A percentile compares a stretch with the other conserved stretches of the same genome.
These are phyloP conservation scores for Globisporangium recalcitrans DNA, from an alignment of 352 stramenopile species.

Conservation along the genomic window DNA sequence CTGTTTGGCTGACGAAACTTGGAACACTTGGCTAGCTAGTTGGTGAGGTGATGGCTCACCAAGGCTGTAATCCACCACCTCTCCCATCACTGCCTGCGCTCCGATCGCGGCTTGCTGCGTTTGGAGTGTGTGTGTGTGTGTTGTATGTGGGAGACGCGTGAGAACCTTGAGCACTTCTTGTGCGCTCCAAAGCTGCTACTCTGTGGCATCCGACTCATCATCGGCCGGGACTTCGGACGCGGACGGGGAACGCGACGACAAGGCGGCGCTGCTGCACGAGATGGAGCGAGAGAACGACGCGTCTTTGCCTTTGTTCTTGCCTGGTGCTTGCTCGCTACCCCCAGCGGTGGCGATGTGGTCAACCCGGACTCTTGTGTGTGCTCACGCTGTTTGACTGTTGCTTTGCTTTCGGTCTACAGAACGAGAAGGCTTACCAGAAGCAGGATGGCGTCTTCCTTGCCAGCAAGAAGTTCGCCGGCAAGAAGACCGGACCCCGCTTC, in stretches of 20 bases:
- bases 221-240: slow-evolving; percentile 22
- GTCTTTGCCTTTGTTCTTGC: not conserved
- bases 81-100: not conserved
- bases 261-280: not conserved
- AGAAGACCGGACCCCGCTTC: slow-evolving; percentile 95
- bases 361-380: slow-evolving; percentile 5
- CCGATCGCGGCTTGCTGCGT: not conserved
- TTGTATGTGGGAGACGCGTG: slow-evolving; percentile 17
- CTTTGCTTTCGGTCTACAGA: slow-evolving; percentile 46
- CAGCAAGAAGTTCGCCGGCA: slow-evolving; percentile 93
- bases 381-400: slow-evolving; percentile 5
- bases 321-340: not conserved
- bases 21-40: slow-evolving; percentile 31
- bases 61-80: slow-evolving; percentile 75
- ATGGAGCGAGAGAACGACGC: not conserved
- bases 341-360: not conserved
- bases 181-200: slow-evolving; percentile 4
- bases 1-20: slow-evolving; percentile 5
- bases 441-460: slow-evolving; percentile 98
- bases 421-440: slow-evolving; percentile 99
- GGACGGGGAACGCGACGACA: slow-evolving; percentile 6
- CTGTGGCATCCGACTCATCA: slow-evolving; percentile 36
- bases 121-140: slow-evolving; percentile 3
- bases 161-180: slow-evolving; percentile 15
- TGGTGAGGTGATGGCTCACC: slow-evolving; percentile 70